Percentiles rank a stretch among this genome's conserved stretches.
phyloP scores from a whole-genome alignment of 352 stramenopile genomes.

The Blastocystis sp. region DNA sequence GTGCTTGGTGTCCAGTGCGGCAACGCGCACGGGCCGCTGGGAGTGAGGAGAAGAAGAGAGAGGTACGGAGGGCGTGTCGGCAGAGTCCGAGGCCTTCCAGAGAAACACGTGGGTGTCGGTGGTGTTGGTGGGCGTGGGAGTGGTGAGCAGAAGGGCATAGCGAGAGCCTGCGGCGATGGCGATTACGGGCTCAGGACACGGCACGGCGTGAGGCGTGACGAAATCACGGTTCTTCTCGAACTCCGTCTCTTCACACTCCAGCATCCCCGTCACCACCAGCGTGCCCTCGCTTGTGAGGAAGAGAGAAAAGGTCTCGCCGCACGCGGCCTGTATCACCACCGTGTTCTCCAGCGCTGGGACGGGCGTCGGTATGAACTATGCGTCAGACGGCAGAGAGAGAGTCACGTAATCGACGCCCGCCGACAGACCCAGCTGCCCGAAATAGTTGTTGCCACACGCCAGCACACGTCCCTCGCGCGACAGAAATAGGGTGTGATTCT shows the following conservation, averaged over 20 bases:
- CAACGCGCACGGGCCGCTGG: slow-evolving; percentile 67
- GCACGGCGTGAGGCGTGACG: slow-evolving; percentile 7
- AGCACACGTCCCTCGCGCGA: slow-evolving; percentile 73
- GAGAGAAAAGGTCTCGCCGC: slow-evolving; percentile 50
- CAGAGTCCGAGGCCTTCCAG: neutral
- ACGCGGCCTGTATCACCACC: slow-evolving; percentile 14
- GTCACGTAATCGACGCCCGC: slow-evolving; percentile 67
- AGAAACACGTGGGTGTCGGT: slow-evolving; percentile 15
- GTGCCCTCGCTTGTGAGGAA: slow-evolving; percentile 32
- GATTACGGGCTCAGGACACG: slow-evolving; percentile 4
- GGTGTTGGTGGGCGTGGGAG: neutral
- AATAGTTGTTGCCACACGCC: slow-evolving; percentile 77
- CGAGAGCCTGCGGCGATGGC: slow-evolving; percentile 17
- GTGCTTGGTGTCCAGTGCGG: neutral
- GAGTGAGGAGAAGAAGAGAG: slow-evolving; percentile 20
- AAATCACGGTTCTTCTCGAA: neutral
- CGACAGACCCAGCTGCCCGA: slow-evolving; percentile 77
- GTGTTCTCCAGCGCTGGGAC: neutral
- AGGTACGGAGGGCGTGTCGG: neutral
- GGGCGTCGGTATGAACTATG: slow-evolving; percentile 14
- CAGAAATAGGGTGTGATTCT: slow-evolving; percentile 78
- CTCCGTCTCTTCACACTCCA: slow-evolving; percentile 1
- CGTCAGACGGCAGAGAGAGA: neutral
- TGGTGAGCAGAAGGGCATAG: slow-evolving; percentile 23
- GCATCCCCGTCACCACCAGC: slow-evolving; percentile 24